Percentiles rank a stretch among this genome's conserved stretches.
Conservation (phyloP, 208 protist genomes). For the Endotrypanum monterogeii region DNA sequence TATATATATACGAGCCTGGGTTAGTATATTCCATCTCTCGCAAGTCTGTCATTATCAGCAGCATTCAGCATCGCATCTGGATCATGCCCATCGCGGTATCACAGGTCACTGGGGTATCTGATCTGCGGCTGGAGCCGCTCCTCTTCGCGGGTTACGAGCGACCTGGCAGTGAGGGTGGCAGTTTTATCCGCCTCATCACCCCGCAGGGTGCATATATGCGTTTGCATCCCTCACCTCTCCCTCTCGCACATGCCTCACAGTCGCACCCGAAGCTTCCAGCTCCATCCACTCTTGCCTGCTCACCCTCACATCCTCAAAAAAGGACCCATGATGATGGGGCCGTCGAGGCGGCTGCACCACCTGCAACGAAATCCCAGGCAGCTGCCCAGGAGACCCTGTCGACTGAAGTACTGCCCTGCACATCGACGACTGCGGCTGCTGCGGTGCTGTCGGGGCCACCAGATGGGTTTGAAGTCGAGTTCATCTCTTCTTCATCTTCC, state of each 20-base stretch:
- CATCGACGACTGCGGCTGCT: neutral
- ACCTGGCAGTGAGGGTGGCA: neutral
- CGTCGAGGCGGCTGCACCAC: neutral
- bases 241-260: neutral
- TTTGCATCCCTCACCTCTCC: conserved; percentile 7
- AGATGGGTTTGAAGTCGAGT: conserved; percentile 25
- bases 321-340: neutral
- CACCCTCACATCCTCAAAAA: neutral
- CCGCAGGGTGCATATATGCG: conserved; percentile 9
- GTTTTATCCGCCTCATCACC: conserved; percentile 13
- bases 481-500: conserved; percentile 14
- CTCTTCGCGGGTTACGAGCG: conserved; percentile 27
- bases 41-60: too few species aligned
- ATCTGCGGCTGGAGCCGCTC: conserved; percentile 20
- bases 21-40: too few species aligned
- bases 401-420: neutral
- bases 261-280: neutral
- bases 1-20: too few species aligned
- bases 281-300: neutral
- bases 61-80: too few species aligned
- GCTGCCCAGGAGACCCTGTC: neutral
- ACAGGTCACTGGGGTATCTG: neutral
- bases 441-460: conserved; percentile 8
- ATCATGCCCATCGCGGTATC: neutral
- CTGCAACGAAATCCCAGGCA: neutral